Percentiles rank a stretch among this genome's conserved stretches.
Evolutionary conservation across 202 grass and related monocot genomes (phyloP).

Genomic region (Digitaria exilis): DNA sequence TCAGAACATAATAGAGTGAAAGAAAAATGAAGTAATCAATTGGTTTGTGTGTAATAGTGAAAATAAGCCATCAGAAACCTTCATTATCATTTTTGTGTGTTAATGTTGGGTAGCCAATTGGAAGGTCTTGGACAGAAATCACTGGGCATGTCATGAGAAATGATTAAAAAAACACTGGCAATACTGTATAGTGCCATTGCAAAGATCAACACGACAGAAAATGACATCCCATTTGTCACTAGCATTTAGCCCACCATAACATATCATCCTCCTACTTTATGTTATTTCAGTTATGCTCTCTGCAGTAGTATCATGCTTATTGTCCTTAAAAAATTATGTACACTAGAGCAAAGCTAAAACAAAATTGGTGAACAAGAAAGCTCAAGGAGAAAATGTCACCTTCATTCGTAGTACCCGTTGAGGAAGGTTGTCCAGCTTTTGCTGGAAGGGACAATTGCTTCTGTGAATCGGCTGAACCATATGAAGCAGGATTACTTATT

Average conservation of each 20-base stretch:
- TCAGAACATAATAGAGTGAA: neutral
- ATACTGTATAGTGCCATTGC: neutral
- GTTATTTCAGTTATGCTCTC: neutral
- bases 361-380: constrained; percentile 9
- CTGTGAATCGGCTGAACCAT: constrained; percentile 38
- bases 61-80: constrained; percentile 5
- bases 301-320: neutral
- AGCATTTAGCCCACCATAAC: neutral
- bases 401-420: constrained; percentile 21
- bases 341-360: constrained; percentile 2
- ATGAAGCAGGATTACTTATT: constrained; percentile 42
- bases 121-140: neutral
- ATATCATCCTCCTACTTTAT: neutral
- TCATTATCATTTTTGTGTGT: neutral
- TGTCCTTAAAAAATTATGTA: neutral
- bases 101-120: neutral
- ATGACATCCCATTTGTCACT: neutral
- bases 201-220: neutral
- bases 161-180: neutral
- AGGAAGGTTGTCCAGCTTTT: constrained; percentile 42
- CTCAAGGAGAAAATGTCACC: constrained; percentile 43
- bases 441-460: constrained; percentile 40
- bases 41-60: neutral
- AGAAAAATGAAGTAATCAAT: neutral
- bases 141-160: neutral